Base-by-base conservation (phyloP, 352 stramenopile species). In the Globisporangium cederbergense region DNA sequence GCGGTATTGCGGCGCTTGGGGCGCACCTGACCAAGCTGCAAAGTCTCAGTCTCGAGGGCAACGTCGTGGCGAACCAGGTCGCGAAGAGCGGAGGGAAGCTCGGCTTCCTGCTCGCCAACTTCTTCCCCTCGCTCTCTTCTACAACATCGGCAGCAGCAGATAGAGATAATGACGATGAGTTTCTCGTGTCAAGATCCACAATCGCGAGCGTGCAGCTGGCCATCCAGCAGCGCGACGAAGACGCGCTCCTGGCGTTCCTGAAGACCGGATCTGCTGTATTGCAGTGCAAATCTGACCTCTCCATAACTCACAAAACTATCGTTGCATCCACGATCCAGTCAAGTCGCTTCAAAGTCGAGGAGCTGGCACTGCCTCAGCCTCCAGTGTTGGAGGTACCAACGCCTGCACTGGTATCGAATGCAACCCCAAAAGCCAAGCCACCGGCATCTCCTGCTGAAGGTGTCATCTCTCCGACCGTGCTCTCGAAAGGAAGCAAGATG, bases 401-500 rank as follows among this genome's bases (percentile, higher is more conserved):
- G 16, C 28, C n/a, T 10, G 25, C 9, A 14, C 13, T 20, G 22
- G 47, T 36, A 34, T 16, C 22, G 10, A 54, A 36, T 20, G 47
- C 47, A 32, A 16, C 18, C 11, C 36, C 36, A 16, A 3, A 14
- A 42, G 10, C 46, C 43, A 28, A 22, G 7, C 50, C 28, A 46
- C 45, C 16, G 51, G 36, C 57, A 5, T 49, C 64, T 18, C 34
- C 28, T 30, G 18, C 18, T 28, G 36, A 43, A 5, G 7, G 7
- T 9, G 7, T 36, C 4, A 20, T 49, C n/a, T 38, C 22, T 40
- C 18, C 60, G 16, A 32, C 57, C 8, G 56, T 55, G 20, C 58
- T 89, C 11, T 82, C 77, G 1, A 82, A 82, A 53, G 70, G 79
- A 20, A 75, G 51, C 65, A 91, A 89, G 42, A 69, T 89, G 60